Evolutionary conservation across 495 filamentous ascomycete genomes (phyloP).

Genomic region (Clohesyomyces aquaticus): DNA sequence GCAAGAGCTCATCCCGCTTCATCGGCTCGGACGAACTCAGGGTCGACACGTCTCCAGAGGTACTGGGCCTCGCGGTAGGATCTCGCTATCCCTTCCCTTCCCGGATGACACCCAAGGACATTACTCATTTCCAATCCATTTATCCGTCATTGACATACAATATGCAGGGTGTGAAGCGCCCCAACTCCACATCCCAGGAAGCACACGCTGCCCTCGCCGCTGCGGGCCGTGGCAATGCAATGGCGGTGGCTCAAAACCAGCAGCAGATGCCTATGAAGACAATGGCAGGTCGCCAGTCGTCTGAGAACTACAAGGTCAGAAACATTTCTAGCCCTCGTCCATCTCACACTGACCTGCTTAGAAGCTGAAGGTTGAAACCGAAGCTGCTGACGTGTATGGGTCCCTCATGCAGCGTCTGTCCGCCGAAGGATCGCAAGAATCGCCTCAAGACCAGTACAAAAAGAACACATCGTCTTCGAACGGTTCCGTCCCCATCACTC

Average conservation of each 20-base stretch:
- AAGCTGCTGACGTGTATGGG: slow-evolving; percentile 52
- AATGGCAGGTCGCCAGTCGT: slow-evolving; percentile 6
- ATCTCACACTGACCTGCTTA: slow-evolving; percentile 51
- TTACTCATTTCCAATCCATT: slow-evolving; percentile 7
- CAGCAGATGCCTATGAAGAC: not conserved
- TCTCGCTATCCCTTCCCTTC: slow-evolving; percentile 19
- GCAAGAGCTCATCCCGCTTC: slow-evolving; percentile 34
- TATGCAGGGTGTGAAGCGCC: slow-evolving; percentile 39
- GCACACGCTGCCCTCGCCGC: slow-evolving; percentile 33
- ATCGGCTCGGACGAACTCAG: slow-evolving; percentile 32
- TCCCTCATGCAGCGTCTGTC: slow-evolving; percentile 67
- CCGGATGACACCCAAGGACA: not conserved
- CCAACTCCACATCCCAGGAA: slow-evolving; percentile 5
- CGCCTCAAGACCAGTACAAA: slow-evolving; percentile 60
- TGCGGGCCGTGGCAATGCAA: not conserved
- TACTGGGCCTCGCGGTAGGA: slow-evolving; percentile 36
- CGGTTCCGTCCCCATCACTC: slow-evolving; percentile 59
- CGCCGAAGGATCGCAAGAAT: too few species aligned
- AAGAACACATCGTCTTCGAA: slow-evolving; percentile 45
- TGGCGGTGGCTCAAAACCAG: not conserved
- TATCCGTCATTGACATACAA: slow-evolving; percentile 33
- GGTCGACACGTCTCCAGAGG: slow-evolving; percentile 35
- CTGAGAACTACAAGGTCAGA: slow-evolving; percentile 41
- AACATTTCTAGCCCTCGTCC: not conserved
- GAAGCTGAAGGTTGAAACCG: slow-evolving; percentile 55